These are phyloP conservation scores for Xylaria sp. DNA, from an alignment of 2,329 filamentous ascomycete genomes.

Conservation along the genomic window DNA sequence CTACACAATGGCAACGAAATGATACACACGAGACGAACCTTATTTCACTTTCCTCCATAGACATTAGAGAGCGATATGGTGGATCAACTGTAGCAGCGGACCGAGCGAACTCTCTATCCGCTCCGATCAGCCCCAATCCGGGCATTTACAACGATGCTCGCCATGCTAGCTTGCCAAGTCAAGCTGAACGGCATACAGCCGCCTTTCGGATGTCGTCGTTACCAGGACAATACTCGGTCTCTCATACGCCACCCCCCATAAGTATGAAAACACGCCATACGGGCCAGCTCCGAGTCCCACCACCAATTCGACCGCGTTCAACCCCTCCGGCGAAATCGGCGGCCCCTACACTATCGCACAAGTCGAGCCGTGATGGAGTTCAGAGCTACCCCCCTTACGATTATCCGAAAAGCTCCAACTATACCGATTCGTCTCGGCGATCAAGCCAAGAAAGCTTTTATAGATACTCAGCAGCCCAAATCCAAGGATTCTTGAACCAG, in stretches of 20 bases:
- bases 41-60: conserved; percentile 15
- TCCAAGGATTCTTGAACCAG: conserved; percentile 32
- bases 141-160: conserved; percentile 8
- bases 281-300: conserved; percentile 50
- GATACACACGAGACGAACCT: not conserved
- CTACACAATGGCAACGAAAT: not conserved
- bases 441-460: conserved; percentile 41
- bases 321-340: conserved; percentile 47
- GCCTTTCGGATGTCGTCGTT: conserved; percentile 34
- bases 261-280: conserved; percentile 57
- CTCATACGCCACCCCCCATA: conserved; percentile 55
- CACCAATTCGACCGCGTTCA: conserved; percentile 52
- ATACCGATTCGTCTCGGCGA: conserved; percentile 28
- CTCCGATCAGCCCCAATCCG: not conserved
- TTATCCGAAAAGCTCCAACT: conserved; percentile 22
- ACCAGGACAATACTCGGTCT: conserved; percentile 41
- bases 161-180: conserved; percentile 17
- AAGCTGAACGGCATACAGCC: conserved; percentile 34
- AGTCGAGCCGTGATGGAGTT: conserved; percentile 49
- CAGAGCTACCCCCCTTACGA: conserved; percentile 39
- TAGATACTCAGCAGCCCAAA: conserved; percentile 23
- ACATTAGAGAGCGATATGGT: conserved; percentile 3
- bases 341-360: conserved; percentile 43
- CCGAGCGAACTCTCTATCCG: conserved; percentile 33
- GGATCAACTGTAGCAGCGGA: not conserved